These are phyloP conservation scores for Cucumis hystrix DNA, from an alignment of 306 rosid species.

Conservation along the genomic window DNA sequence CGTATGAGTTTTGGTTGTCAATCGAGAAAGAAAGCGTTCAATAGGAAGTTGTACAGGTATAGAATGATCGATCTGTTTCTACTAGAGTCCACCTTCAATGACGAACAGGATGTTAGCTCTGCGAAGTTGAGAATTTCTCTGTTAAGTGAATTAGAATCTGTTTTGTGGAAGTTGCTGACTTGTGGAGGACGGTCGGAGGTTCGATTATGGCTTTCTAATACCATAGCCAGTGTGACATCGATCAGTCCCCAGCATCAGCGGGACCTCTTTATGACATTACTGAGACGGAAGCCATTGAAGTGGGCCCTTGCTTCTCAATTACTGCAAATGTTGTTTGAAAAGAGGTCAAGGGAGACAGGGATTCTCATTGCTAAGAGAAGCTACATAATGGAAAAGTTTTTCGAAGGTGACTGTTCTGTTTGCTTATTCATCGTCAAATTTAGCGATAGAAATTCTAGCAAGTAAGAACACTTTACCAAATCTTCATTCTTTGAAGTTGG, in stretches of 20 bases:
- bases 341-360: constrained; percentile 39
- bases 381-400: constrained; percentile 39
- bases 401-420: constrained; percentile 24
- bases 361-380: constrained; percentile 40
- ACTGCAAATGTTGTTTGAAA: constrained; percentile 50
- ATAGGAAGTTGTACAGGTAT: background rate
- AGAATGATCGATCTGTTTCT: constrained; percentile 47
- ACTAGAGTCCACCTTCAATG: constrained; percentile 34
- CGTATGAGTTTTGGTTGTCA: background rate
- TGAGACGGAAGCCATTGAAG: constrained; percentile 28
- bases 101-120: constrained; percentile 18
- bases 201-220: constrained; percentile 68
- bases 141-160: constrained; percentile 46
- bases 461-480: background rate
- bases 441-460: background rate
- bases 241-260: constrained; percentile 30
- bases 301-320: constrained; percentile 51
- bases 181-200: constrained; percentile 59
- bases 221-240: constrained; percentile 36
- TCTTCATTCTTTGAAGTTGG: background rate
- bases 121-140: constrained; percentile 31
- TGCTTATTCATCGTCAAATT: background rate
- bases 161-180: constrained; percentile 35
- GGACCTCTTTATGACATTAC: constrained; percentile 34
- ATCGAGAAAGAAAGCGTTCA: background rate